Base-by-base conservation (phyloP, 1,139 yeast genomes). In the Sugiyamaella japonica region DNA sequence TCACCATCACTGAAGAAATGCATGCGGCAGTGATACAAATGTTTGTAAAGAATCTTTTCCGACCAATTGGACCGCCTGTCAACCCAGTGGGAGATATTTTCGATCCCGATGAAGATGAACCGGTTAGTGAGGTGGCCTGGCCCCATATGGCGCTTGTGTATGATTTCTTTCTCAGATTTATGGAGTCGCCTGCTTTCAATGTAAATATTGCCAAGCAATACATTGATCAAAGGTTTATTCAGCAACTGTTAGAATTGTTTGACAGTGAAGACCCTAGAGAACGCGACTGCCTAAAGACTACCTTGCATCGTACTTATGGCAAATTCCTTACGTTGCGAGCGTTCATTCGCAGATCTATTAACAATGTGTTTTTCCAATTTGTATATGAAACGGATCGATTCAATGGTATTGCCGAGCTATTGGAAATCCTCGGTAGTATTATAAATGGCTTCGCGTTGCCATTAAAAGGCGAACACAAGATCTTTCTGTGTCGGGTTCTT, bases 41-140 rank as follows among this genome's bases (percentile, higher is more conserved):
- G 98, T 95, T 91, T 72, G 85, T 85, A 65, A 82, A 80, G 59
- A 93, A 93, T 72, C 77, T 93, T 54, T 90, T 93, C 71, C 82
- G 99, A 67, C 97, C 98, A 32, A 89, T 93, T 45, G 98, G 99
- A 2, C 99, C 99, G 0, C 98, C 98, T 1, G 96, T 91, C 43
- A 93, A 95, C 70, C 98, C 98, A 3, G 81, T 91, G 41, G 99
- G 99, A 38, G 99, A 95, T 59, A 80, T 93, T 29, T 95, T 82
- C 70, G 99, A 95, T 66, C 99, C 99, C 0, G 99, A 93, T 74
- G 99, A 93, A 73, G 99, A 93, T 73, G 99, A 93, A 72, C 98
- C 98, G 1, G 96, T 93, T 42, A 84, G 84, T 66, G 99, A 95
- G 69, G 83, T 93, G 59, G 93, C 98, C 5, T 93, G 99, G 99